These are phyloP conservation scores for Penicillium sp. DNA, from an alignment of 2,329 filamentous ascomycete species.

Conservation along the genomic window DNA sequence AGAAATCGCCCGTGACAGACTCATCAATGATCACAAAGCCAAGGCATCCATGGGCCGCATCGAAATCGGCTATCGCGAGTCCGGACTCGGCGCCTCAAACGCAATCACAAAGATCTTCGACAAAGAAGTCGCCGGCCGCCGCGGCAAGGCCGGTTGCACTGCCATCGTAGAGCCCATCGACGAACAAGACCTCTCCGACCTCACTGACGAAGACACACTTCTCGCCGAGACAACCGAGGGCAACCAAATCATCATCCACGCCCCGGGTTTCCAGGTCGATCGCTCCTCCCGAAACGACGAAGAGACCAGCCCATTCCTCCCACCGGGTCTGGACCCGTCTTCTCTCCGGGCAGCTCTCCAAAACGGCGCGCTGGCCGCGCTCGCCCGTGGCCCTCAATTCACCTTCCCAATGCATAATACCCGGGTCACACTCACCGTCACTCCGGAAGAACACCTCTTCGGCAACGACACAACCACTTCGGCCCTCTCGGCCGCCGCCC, in stretches of 20 bases:
- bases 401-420: conserved; percentile 79
- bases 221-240: conserved; percentile 62
- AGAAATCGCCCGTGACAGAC: conserved; percentile 85
- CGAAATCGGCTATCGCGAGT: conserved; percentile 93
- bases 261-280: conserved; percentile 53
- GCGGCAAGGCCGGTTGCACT: conserved; percentile 75
- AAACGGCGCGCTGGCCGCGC: conserved; percentile 79
- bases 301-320: conserved; percentile 54
- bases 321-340: conserved; percentile 56
- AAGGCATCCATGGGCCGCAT: conserved; percentile 86
- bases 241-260: conserved; percentile 67
- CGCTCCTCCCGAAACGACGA: conserved; percentile 43
- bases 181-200: conserved; percentile 27
- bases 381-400: conserved; percentile 81
- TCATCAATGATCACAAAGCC: conserved; percentile 86
- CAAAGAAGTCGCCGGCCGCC: conserved; percentile 76
- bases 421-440: conserved; percentile 69
- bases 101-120: conserved; percentile 70
- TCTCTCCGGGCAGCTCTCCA: conserved; percentile 61
- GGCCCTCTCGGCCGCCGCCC: conserved; percentile 69
- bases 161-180: conserved; percentile 67
- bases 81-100: conserved; percentile 62
- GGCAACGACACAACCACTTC: conserved; percentile 68
- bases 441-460: conserved; percentile 67
- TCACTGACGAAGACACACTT: conserved; percentile 35